phyloP scores from a whole-genome alignment of 75 land plant genomes.

The Pinus taeda region DNA sequence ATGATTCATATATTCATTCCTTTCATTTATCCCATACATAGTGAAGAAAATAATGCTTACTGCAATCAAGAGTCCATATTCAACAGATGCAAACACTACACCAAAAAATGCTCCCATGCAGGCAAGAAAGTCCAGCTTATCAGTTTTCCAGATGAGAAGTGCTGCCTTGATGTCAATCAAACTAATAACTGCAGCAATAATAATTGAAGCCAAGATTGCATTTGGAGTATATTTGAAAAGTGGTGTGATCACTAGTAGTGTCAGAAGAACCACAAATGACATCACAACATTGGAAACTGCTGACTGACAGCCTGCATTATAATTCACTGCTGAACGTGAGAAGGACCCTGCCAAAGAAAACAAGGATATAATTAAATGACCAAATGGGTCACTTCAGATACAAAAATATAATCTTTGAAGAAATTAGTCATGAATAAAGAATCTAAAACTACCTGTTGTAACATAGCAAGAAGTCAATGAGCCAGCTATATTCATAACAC shows the following conservation, averaged over 20 bases:
- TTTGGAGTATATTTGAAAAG: constrained; percentile 54
- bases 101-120: constrained; percentile 45
- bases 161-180: constrained; percentile 42
- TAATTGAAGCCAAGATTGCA: constrained; percentile 35
- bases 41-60: constrained; percentile 19
- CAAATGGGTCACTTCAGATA: background rate
- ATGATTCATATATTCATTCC: background rate
- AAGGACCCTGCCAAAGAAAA: constrained; percentile 37
- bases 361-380: background rate
- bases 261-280: constrained; percentile 31
- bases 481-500: constrained; percentile 36
- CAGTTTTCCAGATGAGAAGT: constrained; percentile 37
- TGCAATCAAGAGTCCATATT: constrained; percentile 46
- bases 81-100: constrained; percentile 36
- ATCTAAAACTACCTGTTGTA: constrained; percentile 29
- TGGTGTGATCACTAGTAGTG: constrained; percentile 34
- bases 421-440: background rate
- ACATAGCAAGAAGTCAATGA: constrained; percentile 46
- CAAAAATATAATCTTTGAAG: background rate
- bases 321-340: constrained; percentile 56
- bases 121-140: constrained; percentile 45
- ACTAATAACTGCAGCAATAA: constrained; percentile 38
- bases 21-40: background rate
- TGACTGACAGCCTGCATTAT: constrained; percentile 35
- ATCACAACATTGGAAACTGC: constrained; percentile 47